A percentile compares a stretch with the other conserved stretches of the same genome.
Evolutionary conservation across 139 green algal genomes (phyloP).

Genomic region (Penium margaritaceum): DNA sequence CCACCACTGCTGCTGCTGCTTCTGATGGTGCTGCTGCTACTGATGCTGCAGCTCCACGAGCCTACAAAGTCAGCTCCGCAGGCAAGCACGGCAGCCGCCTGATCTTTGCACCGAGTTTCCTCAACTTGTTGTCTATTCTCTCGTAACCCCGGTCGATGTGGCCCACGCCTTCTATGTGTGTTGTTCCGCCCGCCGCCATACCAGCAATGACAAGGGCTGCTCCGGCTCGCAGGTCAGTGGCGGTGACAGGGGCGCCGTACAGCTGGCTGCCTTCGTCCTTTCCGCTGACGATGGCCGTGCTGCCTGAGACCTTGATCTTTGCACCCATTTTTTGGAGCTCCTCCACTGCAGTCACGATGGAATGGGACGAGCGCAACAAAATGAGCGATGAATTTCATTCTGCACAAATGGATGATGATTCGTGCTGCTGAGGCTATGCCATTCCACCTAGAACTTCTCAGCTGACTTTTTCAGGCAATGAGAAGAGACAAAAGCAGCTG

Average conservation of each 20-base stretch:
- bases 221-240: conserved; percentile 50
- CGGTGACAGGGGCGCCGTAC: conserved; percentile 41
- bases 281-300: conserved; percentile 33
- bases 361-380: too few relatives aligned
- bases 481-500: too few relatives aligned
- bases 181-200: conserved; percentile 51
- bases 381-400: too few relatives aligned
- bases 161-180: conserved; percentile 41
- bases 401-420: too few relatives aligned
- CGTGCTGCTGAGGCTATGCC: too few relatives aligned
- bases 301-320: conserved; percentile 46
- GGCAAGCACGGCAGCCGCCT: conserved; percentile 36
- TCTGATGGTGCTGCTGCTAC: too few relatives aligned
- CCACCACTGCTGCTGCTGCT: too few relatives aligned
- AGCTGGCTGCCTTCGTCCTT: conserved; percentile 38
- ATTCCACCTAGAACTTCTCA: too few relatives aligned
- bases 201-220: conserved; percentile 56
- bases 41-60: too few relatives aligned
- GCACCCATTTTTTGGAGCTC: conserved; percentile 54
- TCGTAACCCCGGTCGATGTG: conserved; percentile 58
- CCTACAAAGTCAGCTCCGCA: conserved; percentile 28
- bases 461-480: too few relatives aligned
- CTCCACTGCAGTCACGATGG: too few relatives aligned
- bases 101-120: conserved; percentile 46
- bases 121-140: conserved; percentile 51